Conservation (phyloP, 1,284 basidiomycete species). For the Marasmius fiardii region DNA sequence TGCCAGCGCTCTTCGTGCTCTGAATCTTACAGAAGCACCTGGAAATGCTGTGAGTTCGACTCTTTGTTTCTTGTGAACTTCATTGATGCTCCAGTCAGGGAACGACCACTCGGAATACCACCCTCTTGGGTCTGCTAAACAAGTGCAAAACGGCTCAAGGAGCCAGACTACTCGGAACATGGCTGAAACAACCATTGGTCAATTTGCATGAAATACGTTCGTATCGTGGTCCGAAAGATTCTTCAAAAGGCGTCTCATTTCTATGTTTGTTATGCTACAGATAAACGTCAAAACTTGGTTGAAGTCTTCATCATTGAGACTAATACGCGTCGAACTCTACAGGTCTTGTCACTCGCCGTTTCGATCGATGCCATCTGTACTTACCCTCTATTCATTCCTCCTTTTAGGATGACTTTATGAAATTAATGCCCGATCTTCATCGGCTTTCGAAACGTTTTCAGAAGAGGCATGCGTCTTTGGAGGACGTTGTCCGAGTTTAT, state of each 20-base stretch:
- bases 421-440: slow-evolving; percentile 92
- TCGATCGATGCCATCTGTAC: background rate
- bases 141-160: slow-evolving; percentile 98
- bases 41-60: slow-evolving; percentile 43
- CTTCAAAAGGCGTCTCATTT: too few relatives aligned
- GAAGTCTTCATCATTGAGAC: slow-evolving; percentile 84
- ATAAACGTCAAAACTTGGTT: slow-evolving; percentile 83
- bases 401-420: slow-evolving; percentile 83
- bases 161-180: slow-evolving; percentile 84
- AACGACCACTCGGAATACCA: slow-evolving; percentile 72
- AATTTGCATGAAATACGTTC: slow-evolving; percentile 90
- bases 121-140: slow-evolving; percentile 87
- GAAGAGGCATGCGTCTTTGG: slow-evolving; percentile 79
- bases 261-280: too few relatives aligned
- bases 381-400: too few relatives aligned
- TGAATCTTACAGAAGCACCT: slow-evolving; percentile 82
- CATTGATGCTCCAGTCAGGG: slow-evolving; percentile 31
- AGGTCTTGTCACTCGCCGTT: slow-evolving; percentile 42
- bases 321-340: slow-evolving; percentile 67
- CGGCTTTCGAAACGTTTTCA: slow-evolving; percentile 93
- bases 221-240: slow-evolving; percentile 37
- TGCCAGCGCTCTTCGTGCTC: slow-evolving; percentile 88
- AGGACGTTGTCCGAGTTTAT: slow-evolving; percentile 96
- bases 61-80: background rate
- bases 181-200: slow-evolving; percentile 96